Evolutionary conservation across 176 grass and related monocot genomes (phyloP).

Genomic region (Alopecurus myosuroides): DNA sequence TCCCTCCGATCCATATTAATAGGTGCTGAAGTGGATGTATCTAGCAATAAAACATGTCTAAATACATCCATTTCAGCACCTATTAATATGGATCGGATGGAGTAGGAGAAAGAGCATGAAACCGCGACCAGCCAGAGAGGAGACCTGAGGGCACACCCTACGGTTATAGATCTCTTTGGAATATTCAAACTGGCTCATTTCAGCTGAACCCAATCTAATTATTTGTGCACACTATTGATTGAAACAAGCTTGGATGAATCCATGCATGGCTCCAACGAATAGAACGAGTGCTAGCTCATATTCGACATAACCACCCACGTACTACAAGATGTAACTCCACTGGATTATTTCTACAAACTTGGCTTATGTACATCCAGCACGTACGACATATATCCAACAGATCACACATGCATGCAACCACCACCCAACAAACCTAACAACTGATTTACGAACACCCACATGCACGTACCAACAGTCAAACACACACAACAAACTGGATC

Average conservation of each 20-base stretch:
- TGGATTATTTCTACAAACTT: neutral
- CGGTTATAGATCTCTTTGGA: too few species aligned
- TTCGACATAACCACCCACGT: neutral
- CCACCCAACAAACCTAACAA: slow-evolving; percentile 11
- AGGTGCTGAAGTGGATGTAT: too few species aligned
- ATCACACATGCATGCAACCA: neutral
- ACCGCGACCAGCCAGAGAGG: too few species aligned
- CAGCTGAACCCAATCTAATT: too few species aligned
- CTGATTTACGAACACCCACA: slow-evolving; percentile 10
- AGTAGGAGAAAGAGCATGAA: too few species aligned
- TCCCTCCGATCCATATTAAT: too few species aligned
- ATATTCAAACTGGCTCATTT: too few species aligned
- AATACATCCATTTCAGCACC: too few species aligned
- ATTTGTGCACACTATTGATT: neutral
- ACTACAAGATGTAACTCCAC: neutral
- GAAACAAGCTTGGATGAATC: neutral
- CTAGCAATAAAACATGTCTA: too few species aligned
- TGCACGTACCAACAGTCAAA: slow-evolving; percentile 11
- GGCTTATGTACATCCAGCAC: slow-evolving; percentile 11
- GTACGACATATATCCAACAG: slow-evolving; percentile 6
- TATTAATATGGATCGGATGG: too few species aligned
- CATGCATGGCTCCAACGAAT: neutral
- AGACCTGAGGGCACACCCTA: too few species aligned
- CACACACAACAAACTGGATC: slow-evolving; percentile 1
- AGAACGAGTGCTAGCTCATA: neutral